These are phyloP conservation scores for Cryomyces antarcticus DNA, from an alignment of 495 filamentous ascomycete species.

Conservation along the genomic window DNA sequence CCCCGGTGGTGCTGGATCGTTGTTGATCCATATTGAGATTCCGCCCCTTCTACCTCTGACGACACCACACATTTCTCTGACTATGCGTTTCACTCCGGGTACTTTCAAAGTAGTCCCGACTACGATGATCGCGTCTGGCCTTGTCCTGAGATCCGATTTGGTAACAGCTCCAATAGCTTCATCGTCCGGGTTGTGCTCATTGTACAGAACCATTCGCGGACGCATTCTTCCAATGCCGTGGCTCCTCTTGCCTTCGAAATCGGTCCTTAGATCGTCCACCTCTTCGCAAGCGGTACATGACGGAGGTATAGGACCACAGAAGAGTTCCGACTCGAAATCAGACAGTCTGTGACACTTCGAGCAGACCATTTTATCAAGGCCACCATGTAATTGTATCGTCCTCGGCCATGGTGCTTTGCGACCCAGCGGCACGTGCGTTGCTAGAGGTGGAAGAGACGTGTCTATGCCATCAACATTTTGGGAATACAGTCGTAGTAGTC, in stretches of 20 bases:
- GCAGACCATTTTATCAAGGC: constrained; percentile 88
- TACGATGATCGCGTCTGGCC: constrained; percentile 82
- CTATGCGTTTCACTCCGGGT: constrained; percentile 72
- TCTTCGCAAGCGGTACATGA: constrained; percentile 54
- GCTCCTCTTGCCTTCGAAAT: constrained; percentile 68
- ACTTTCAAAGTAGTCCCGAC: constrained; percentile 92
- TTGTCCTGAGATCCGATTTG: constrained; percentile 56
- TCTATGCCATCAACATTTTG: constrained; percentile 96
- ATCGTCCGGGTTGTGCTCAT: constrained; percentile 89
- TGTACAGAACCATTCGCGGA: constrained; percentile 89
- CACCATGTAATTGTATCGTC: constrained; percentile 86
- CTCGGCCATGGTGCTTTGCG: constrained; percentile 78
- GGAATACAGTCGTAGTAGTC: constrained; percentile 79
- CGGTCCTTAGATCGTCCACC: constrained; percentile 53
- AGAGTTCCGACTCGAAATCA: constrained; percentile 57
- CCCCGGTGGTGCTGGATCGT: constrained; percentile 57
- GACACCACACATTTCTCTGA: constrained; percentile 70
- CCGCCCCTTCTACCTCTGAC: constrained; percentile 66
- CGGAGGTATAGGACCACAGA: constrained; percentile 71
- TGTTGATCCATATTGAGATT: constrained; percentile 88
- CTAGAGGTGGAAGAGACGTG: constrained; percentile 58
- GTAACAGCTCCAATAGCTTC: constrained; percentile 88
- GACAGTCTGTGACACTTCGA: constrained; percentile 67
- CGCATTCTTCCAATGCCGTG: constrained; percentile 83
- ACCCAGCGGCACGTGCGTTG: constrained; percentile 51